Percentiles rank a stretch among this genome's conserved stretches.
Evolutionary conservation across 148 eudicot species (phyloP).

Genomic region (Cornus controversa): DNA sequence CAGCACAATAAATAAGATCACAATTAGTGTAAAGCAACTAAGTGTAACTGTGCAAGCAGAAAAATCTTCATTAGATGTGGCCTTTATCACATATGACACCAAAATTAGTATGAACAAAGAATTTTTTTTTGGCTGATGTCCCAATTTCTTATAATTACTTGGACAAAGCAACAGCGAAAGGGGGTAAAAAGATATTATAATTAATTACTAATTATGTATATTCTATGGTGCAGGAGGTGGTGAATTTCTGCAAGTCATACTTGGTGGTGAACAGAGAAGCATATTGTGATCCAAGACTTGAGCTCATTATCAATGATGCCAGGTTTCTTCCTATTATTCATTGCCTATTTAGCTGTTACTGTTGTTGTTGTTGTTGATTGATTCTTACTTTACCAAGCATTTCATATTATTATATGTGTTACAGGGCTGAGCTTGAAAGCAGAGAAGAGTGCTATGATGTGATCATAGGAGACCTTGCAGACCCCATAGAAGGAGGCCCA

Average conservation of each 20-base stretch:
- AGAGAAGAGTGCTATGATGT: conserved; percentile 68
- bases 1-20: background rate
- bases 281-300: conserved; percentile 77
- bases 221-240: conserved; percentile 63
- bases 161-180: background rate
- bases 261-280: conserved; percentile 75
- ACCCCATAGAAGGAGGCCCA: conserved; percentile 96
- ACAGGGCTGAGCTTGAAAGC: conserved; percentile 75
- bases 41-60: background rate
- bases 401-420: background rate
- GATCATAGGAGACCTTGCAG: conserved; percentile 86
- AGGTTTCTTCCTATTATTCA: conserved; percentile 35
- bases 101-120: conserved; percentile 11
- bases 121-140: background rate
- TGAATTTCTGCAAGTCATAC: conserved; percentile 83
- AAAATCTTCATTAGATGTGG: background rate
- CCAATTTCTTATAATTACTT: background rate
- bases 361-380: background rate
- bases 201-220: background rate
- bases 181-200: background rate
- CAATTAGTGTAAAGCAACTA: background rate
- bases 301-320: conserved; percentile 82
- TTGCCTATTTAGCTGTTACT: background rate
- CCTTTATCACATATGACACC: background rate
- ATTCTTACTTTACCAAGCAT: background rate